Percentiles rank a stretch among this genome's conserved stretches.
Conservation (phyloP, 495 filamentous ascomycete species). For the Annulohypoxylon moriforme region DNA sequence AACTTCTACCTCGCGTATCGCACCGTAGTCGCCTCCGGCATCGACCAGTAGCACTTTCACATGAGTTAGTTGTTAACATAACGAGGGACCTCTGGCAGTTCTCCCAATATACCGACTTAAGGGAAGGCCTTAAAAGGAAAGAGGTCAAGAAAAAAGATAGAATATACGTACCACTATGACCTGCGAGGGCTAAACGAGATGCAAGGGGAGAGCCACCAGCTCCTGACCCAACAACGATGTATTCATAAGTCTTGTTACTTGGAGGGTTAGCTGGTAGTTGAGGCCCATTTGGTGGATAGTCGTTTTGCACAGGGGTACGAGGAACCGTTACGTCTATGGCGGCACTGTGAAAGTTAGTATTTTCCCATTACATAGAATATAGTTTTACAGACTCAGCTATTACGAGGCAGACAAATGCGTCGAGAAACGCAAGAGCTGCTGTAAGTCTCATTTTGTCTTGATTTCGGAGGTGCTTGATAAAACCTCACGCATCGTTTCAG, state of each 20-base stretch:
- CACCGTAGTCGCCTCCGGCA: slow-evolving; percentile 42
- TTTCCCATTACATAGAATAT: background rate
- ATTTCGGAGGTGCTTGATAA: background rate
- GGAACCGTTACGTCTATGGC: slow-evolving; percentile 32
- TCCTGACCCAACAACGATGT: slow-evolving; percentile 72
- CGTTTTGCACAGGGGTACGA: slow-evolving; percentile 25
- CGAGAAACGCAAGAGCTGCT: slow-evolving; percentile 12
- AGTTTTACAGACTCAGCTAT: slow-evolving; percentile 10
- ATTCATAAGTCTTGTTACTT: slow-evolving; percentile 61
- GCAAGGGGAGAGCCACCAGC: slow-evolving; percentile 71
- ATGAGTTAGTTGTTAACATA: background rate
- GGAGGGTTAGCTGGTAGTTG: slow-evolving; percentile 23
- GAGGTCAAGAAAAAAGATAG: background rate
- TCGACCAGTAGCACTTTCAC: slow-evolving; percentile 41
- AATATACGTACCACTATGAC: slow-evolving; percentile 53
- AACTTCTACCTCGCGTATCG: slow-evolving; percentile 39
- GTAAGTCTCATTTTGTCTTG: slow-evolving; percentile 25
- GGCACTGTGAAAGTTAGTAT: slow-evolving; percentile 12
- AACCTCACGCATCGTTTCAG: background rate
- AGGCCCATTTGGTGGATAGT: slow-evolving; percentile 31
- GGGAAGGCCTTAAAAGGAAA: background rate
- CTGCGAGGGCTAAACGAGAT: slow-evolving; percentile 68
- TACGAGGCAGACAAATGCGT: slow-evolving; percentile 2
- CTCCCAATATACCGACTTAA: background rate
- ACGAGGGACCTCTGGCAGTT: too few relatives aligned